phyloP scores from a whole-genome alignment of 2,329 filamentous ascomycete species.

The Botryotinia globosa region DNA sequence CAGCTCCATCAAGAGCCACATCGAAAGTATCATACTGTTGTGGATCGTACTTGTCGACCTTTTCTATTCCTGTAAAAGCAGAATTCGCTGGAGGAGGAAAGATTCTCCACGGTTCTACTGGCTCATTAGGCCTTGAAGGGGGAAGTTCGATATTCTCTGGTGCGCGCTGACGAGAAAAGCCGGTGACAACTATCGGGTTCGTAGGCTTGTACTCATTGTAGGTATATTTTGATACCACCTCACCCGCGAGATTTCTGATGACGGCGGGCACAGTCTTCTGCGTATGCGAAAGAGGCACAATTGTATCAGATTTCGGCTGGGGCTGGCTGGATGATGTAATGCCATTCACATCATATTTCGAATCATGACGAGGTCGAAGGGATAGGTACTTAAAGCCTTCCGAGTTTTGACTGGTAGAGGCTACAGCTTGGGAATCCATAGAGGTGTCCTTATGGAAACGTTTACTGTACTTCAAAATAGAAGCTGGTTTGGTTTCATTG shows the following conservation, averaged over 20 bases:
- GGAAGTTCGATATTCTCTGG: conserved; percentile 10
- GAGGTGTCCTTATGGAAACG: neutral
- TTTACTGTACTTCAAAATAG: neutral
- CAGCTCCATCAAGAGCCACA: conserved; percentile 15
- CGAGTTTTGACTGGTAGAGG: neutral
- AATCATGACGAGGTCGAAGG: neutral
- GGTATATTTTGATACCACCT: neutral
- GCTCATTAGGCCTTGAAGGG: neutral
- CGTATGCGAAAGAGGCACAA: neutral
- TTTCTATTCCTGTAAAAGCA: conserved; percentile 2
- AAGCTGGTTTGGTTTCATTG: neutral
- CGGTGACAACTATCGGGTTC: neutral
- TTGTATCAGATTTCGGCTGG: neutral
- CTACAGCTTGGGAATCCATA: neutral
- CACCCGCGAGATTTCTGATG: neutral
- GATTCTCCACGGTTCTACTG: neutral
- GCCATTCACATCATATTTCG: neutral
- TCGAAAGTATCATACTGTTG: conserved; percentile 9
- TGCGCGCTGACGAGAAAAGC: neutral
- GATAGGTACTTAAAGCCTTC: neutral
- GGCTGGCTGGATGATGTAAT: neutral
- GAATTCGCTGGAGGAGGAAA: conserved; percentile 12
- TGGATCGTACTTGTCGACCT: conserved; percentile 11
- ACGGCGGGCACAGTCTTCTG: neutral
- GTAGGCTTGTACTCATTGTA: conserved; percentile 1